Conservation (phyloP, 805 yeast genomes). For the Metschnikowia lunata region DNA sequence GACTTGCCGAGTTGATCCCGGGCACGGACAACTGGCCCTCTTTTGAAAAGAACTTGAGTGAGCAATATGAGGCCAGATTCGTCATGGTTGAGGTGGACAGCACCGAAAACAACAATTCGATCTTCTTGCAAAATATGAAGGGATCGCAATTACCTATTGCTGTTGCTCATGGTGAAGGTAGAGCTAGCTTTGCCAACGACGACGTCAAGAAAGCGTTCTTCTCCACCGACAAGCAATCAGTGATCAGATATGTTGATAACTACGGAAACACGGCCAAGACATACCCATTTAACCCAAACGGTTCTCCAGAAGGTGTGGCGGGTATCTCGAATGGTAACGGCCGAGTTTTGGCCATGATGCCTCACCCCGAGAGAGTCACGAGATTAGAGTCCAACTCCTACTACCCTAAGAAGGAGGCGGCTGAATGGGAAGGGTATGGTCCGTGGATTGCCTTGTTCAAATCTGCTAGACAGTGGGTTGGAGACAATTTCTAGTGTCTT, state of each 20-base stretch:
- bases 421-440: slow-evolving; percentile 75
- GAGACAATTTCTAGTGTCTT: slow-evolving; percentile 26
- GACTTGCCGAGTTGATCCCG: slow-evolving; percentile 81
- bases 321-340: slow-evolving; percentile 90
- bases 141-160: slow-evolving; percentile 95
- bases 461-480: slow-evolving; percentile 93
- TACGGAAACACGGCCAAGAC: slow-evolving; percentile 77
- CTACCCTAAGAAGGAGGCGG: slow-evolving; percentile 62
- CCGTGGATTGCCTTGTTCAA: slow-evolving; percentile 95
- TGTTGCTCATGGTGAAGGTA: slow-evolving; percentile 98
- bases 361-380: slow-evolving; percentile 95
- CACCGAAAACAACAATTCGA: slow-evolving; percentile 46
- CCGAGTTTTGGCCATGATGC: slow-evolving; percentile 97
- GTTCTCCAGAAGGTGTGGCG: slow-evolving; percentile 88
- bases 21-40: slow-evolving; percentile 96
- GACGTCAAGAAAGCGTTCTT: slow-evolving; percentile 43
- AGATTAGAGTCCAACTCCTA: slow-evolving; percentile 88
- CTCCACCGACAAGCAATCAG: slow-evolving; percentile 49
- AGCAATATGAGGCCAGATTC: slow-evolving; percentile 95
- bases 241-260: slow-evolving; percentile 84
- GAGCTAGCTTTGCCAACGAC: slow-evolving; percentile 62
- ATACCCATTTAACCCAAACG: slow-evolving; percentile 95
- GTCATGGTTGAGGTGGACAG: slow-evolving; percentile 74
- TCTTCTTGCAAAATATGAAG: slow-evolving; percentile 84
- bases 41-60: slow-evolving; percentile 84